Conservation (phyloP, 352 stramenopile genomes). For the Aphanomyces astaci region DNA sequence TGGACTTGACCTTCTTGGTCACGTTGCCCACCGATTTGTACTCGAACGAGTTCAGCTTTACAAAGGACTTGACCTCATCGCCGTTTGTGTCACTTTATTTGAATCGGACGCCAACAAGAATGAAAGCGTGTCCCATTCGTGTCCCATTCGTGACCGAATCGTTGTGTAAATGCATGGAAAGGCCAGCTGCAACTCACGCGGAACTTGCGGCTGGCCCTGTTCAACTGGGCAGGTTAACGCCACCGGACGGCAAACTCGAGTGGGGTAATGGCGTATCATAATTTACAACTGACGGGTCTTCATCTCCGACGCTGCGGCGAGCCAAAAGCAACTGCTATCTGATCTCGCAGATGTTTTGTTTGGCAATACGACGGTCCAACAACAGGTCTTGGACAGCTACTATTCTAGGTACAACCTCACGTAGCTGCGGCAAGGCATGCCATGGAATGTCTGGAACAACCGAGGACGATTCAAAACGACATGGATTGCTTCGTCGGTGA, state of each 20-base stretch:
- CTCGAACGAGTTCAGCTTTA: neutral
- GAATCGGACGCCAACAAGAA: neutral
- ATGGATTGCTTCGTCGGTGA: conserved; percentile 1
- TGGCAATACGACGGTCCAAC: neutral
- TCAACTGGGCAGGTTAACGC: neutral
- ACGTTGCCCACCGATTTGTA: neutral
- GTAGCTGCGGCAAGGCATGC: neutral
- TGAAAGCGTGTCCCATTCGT: neutral
- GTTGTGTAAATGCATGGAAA: neutral
- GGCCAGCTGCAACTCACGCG: neutral
- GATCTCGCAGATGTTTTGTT: neutral
- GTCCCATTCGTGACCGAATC: neutral
- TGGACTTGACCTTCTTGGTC: neutral
- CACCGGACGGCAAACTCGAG: neutral
- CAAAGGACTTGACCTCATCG: neutral
- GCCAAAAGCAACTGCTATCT: neutral
- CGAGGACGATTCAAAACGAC: neutral
- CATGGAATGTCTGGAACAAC: neutral
- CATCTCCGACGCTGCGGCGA: neutral
- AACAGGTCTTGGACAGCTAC: neutral
- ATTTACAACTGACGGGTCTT: neutral
- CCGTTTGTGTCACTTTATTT: neutral
- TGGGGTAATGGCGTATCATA: neutral
- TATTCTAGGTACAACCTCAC: neutral
- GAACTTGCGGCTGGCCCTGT: neutral